Evolutionary conservation across 2,329 filamentous ascomycete genomes (phyloP).

Genomic region (Colletotrichum lindemuthianum): DNA sequence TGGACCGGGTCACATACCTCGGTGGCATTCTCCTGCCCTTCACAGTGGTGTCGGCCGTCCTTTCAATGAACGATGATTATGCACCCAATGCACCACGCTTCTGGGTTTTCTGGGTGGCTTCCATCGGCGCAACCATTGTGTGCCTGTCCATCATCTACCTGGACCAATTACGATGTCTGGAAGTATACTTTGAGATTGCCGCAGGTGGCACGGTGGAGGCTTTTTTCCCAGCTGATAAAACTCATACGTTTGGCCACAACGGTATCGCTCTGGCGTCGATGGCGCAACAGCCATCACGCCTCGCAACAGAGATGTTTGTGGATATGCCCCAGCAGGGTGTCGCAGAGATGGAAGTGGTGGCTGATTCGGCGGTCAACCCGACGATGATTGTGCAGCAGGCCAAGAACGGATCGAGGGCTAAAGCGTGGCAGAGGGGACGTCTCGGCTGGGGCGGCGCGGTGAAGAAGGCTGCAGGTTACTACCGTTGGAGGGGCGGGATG

Average conservation of each 20-base stretch:
- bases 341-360: slow-evolving; percentile 36
- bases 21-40: slow-evolving; percentile 60
- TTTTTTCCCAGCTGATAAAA: neutral
- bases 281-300: slow-evolving; percentile 14
- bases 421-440: slow-evolving; percentile 53
- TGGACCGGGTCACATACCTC: slow-evolving; percentile 60
- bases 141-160: slow-evolving; percentile 58
- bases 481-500: slow-evolving; percentile 37
- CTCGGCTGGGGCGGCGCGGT: slow-evolving; percentile 59
- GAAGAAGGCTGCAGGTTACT: slow-evolving; percentile 52
- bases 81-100: slow-evolving; percentile 53
- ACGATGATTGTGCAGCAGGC: slow-evolving; percentile 44
- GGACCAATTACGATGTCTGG: slow-evolving; percentile 55
- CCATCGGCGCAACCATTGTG: slow-evolving; percentile 49
- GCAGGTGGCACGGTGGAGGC: slow-evolving; percentile 40
- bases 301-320: slow-evolving; percentile 36
- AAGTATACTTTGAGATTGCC: slow-evolving; percentile 58
- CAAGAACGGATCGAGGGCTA: slow-evolving; percentile 42
- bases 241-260: neutral
- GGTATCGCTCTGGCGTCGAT: slow-evolving; percentile 43
- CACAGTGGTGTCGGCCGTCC: slow-evolving; percentile 57
- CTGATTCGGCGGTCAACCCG: slow-evolving; percentile 38
- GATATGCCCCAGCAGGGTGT: slow-evolving; percentile 30
- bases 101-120: slow-evolving; percentile 60
- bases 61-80: slow-evolving; percentile 58